Evolutionary conservation across 345 rosid genomes (phyloP).

Genomic region (Aegle marmelos): DNA sequence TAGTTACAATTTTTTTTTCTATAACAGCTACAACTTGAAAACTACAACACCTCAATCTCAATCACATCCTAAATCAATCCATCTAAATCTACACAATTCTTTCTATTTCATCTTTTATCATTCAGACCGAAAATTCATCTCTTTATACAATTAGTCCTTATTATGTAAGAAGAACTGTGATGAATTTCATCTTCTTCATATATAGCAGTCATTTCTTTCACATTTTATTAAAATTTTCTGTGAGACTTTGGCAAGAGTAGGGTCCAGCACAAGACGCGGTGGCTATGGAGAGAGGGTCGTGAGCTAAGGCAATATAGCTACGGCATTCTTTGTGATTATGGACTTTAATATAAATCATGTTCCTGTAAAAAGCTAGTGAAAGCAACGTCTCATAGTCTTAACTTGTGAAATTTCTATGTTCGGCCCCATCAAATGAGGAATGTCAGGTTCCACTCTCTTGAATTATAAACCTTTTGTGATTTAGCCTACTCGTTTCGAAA

Average conservation of each 20-base stretch:
- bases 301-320: not conserved
- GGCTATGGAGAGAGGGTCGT: not conserved
- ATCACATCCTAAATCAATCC: too few relatives aligned
- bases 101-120: too few relatives aligned
- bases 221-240: not conserved
- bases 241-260: not conserved
- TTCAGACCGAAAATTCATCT: too few relatives aligned
- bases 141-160: too few relatives aligned
- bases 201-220: not conserved
- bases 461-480: not conserved
- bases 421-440: not conserved
- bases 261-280: not conserved
- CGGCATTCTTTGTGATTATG: not conserved
- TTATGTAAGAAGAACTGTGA: too few relatives aligned
- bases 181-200: not conserved
- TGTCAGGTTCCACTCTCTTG: not conserved
- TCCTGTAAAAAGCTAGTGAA: constrained; percentile 14
- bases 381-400: constrained; percentile 1
- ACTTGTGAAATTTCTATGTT: not conserved
- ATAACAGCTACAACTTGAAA: too few relatives aligned
- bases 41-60: too few relatives aligned
- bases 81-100: too few relatives aligned
- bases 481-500: not conserved
- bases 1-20: too few relatives aligned
- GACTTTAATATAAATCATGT: not conserved